Evolutionary conservation across 495 filamentous ascomycete species (phyloP), one percentile per base, ranked within the genome.

Genomic region (Lineolata rhizophorae): DNA sequence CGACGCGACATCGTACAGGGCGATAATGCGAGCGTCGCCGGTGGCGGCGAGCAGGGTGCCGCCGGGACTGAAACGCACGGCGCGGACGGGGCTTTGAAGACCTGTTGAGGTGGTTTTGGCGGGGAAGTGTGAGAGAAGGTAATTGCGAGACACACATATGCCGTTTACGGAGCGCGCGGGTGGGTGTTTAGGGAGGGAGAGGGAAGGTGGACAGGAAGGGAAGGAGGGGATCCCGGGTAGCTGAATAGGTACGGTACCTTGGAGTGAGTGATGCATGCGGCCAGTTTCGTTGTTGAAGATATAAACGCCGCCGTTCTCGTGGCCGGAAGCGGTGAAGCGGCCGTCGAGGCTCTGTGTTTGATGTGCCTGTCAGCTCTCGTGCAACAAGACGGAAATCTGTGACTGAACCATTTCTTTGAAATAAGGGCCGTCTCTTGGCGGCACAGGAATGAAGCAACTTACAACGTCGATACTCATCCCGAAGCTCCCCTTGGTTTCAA

Each of bases 241-340:
- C n/a, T n/a, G n/a, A n/a, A n/a, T n/a, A n/a, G n/a, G n/a, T n/a
- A n/a, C n/a, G n/a, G n/a, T 60, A 83, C 82, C 76, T 29, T 77
- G 69, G 34, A 95, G 58, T 15, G 81, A 90, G 51, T 91, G 87
- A 2, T 75, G 60, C 50, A 95, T 66, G 31, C 78, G 71, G 11
- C 76, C 79, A 0, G 78, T 81, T 44, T 80, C 72, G 44, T 92
- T 93, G 51, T 73, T 81, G 58, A 94, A 95, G 22, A 97, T 72
- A 46, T 93, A 93, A 31, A 97, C 66, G n/a, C 68, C 72, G 16
- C 87, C 87, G 48, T 78, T 91, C 50, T 91, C 71, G 52, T 97
- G 90, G 0, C 87, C 87, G 35, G 73, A 84, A 5, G 85, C 87
- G 29, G 84, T 82, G 43, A 85, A 70, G 35, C 64, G 67, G 32